Conservation (phyloP, 345 rosid genomes). For the Sonneratia alba region DNA sequence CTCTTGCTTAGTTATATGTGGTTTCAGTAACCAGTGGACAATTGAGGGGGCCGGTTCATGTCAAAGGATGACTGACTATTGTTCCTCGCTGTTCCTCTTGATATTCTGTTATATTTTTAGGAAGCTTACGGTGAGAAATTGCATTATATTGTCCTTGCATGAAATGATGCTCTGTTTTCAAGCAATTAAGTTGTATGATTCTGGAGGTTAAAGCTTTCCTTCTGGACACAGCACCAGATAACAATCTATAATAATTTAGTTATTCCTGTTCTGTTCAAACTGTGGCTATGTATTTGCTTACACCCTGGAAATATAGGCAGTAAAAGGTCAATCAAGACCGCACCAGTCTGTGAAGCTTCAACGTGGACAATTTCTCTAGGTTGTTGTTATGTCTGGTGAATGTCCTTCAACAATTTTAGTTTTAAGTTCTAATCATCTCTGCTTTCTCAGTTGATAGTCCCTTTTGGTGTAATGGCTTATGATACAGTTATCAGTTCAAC, state of each 20-base stretch:
- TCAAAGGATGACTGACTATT: neutral
- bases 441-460: neutral
- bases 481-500: neutral
- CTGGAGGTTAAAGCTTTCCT: neutral
- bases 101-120: neutral
- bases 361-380: conserved; percentile 66
- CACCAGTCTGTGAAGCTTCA: conserved; percentile 53
- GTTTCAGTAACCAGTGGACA: too few species aligned
- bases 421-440: neutral
- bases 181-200: neutral
- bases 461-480: neutral
- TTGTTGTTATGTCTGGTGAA: conserved; percentile 55
- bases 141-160: neutral
- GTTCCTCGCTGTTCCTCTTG: neutral
- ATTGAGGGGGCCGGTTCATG: too few species aligned
- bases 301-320: conserved; percentile 27
- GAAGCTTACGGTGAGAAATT: neutral
- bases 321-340: conserved; percentile 48
- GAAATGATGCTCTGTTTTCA: neutral
- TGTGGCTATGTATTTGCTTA: neutral
- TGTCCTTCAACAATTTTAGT: neutral
- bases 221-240: neutral
- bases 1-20: too few species aligned
- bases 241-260: neutral
- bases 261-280: neutral